Percentiles rank a stretch among this genome's conserved stretches.
These are phyloP conservation scores for Lentinula novae-zelandiae DNA, from an alignment of 1,284 basidiomycete species.

Conservation along the genomic window DNA sequence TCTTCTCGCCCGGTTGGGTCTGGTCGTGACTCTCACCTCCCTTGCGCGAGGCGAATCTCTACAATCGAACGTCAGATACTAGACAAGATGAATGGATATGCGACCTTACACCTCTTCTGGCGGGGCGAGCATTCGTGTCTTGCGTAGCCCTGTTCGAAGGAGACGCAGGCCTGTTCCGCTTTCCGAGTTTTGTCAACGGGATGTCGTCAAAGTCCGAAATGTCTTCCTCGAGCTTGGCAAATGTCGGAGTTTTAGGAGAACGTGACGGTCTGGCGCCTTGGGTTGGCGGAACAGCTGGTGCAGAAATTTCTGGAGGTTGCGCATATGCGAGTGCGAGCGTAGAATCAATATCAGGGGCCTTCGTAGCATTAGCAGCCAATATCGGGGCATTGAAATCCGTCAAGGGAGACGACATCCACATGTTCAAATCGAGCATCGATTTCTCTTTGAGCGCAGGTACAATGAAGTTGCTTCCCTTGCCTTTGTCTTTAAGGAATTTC, in stretches of 20 bases:
- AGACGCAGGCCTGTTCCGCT: not conserved
- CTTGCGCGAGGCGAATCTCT: not conserved
- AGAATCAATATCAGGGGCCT: not conserved
- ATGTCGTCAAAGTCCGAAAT: slow-evolving; percentile 14
- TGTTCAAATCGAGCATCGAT: slow-evolving; percentile 35
- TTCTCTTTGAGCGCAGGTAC: slow-evolving; percentile 17
- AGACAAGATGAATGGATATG: not conserved
- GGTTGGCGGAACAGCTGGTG: not conserved
- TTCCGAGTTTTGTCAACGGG: not conserved
- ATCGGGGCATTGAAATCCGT: not conserved
- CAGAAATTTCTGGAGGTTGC: not conserved
- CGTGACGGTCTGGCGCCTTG: not conserved
- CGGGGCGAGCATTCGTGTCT: not conserved
- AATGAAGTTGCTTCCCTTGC: slow-evolving; percentile 15
- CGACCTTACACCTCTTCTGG: slow-evolving; percentile 1
- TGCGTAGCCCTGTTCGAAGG: not conserved
- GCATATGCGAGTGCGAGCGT: not conserved
- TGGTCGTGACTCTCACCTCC: not conserved
- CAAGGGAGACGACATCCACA: slow-evolving; percentile 35
- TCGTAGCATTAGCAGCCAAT: not conserved
- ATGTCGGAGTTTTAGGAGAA: slow-evolving; percentile 1
- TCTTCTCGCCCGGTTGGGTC: not conserved
- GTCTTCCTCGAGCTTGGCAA: slow-evolving; percentile 14
- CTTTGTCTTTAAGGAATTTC: slow-evolving; percentile 35
- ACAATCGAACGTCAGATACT: not conserved